Conservation (phyloP, 1,284 basidiomycete genomes). For the Butyriboletus pseudospeciosus region DNA sequence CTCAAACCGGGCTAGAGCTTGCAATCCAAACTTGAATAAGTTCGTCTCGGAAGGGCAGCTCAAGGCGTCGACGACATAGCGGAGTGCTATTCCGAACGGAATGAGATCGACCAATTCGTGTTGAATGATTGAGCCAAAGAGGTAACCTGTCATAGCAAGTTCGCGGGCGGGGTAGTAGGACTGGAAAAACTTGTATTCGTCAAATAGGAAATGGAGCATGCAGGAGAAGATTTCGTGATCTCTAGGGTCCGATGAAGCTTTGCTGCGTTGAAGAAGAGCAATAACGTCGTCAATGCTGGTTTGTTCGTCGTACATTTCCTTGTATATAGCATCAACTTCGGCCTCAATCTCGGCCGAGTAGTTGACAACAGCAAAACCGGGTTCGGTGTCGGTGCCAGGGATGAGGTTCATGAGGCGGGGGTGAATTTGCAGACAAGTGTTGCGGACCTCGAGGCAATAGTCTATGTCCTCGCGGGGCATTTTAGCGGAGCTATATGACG, state of each 20-base stretch:
- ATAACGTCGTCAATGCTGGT: constrained; percentile 95
- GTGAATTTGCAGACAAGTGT: constrained; percentile 91
- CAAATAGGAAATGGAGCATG: constrained; percentile 98
- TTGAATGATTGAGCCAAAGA: constrained; percentile 96
- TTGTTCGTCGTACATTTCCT: constrained; percentile 96
- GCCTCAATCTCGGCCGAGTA: constrained; percentile 88
- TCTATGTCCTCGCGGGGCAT: constrained; percentile 79
- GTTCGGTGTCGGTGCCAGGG: constrained; percentile 84
- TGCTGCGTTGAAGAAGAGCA: constrained; percentile 78
- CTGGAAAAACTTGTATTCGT: constrained; percentile 99
- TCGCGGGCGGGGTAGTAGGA: constrained; percentile 93
- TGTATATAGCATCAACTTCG: constrained; percentile 94
- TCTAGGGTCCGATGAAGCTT: constrained; percentile 75
- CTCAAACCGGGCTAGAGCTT: constrained; percentile 88
- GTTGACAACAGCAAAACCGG: constrained; percentile 85
- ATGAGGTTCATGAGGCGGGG: constrained; percentile 95
- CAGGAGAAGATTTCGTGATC: constrained; percentile 98
- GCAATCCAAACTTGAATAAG: constrained; percentile 93
- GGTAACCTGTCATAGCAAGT: constrained; percentile 91
- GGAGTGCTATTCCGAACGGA: constrained; percentile 93
- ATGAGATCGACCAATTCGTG: constrained; percentile 92
- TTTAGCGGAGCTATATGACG: constrained; percentile 49
- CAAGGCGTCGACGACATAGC: constrained; percentile 94
- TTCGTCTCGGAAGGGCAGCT: constrained; percentile 87
- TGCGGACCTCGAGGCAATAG: constrained; percentile 89